Percentiles rank a stretch among this genome's conserved stretches.
phyloP scores from a whole-genome alignment of 108 stramenopile genomes.

The Cylindrotheca closterium region DNA sequence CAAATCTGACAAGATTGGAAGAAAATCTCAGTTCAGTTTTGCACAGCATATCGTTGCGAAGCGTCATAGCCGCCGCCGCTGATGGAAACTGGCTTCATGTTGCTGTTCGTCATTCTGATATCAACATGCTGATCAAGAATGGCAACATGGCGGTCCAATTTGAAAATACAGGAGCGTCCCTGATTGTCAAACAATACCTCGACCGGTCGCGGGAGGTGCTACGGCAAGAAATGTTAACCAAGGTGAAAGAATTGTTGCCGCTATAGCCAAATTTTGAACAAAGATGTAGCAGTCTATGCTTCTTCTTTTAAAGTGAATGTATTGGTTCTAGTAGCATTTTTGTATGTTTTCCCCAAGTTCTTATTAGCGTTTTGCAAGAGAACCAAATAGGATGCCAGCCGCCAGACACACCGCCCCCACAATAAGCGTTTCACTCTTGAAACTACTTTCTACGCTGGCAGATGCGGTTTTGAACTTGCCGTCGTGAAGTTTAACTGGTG shows the following conservation, averaged over 20 bases:
- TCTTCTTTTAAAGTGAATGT: too few relatives aligned
- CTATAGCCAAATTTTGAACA: not conserved
- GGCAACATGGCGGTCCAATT: slow-evolving; percentile 77
- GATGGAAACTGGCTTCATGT: slow-evolving; percentile 71
- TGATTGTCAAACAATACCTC: slow-evolving; percentile 62
- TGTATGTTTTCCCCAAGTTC: too few relatives aligned
- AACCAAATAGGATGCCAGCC: slow-evolving; percentile 11
- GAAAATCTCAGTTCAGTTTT: slow-evolving; percentile 52
- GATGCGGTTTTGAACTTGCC: slow-evolving; percentile 8
- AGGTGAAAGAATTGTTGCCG: slow-evolving; percentile 6
- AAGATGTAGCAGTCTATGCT: too few relatives aligned
- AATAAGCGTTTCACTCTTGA: not conserved
- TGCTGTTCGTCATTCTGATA: slow-evolving; percentile 51
- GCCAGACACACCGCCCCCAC: slow-evolving; percentile 20
- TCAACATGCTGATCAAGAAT: slow-evolving; percentile 49
- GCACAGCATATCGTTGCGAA: slow-evolving; percentile 46
- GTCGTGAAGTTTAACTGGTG: slow-evolving; percentile 24
- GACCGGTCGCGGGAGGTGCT: slow-evolving; percentile 47
- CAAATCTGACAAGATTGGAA: slow-evolving; percentile 27
- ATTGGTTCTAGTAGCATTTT: too few relatives aligned
- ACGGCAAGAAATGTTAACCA: slow-evolving; percentile 34
- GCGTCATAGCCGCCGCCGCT: slow-evolving; percentile 66
- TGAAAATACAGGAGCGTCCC: slow-evolving; percentile 43
- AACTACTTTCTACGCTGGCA: slow-evolving; percentile 2
- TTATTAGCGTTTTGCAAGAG: not conserved